Percentiles rank a stretch among this genome's conserved stretches.
Conservation (phyloP, 345 rosid species). For the Microthlaspi erraticum region DNA sequence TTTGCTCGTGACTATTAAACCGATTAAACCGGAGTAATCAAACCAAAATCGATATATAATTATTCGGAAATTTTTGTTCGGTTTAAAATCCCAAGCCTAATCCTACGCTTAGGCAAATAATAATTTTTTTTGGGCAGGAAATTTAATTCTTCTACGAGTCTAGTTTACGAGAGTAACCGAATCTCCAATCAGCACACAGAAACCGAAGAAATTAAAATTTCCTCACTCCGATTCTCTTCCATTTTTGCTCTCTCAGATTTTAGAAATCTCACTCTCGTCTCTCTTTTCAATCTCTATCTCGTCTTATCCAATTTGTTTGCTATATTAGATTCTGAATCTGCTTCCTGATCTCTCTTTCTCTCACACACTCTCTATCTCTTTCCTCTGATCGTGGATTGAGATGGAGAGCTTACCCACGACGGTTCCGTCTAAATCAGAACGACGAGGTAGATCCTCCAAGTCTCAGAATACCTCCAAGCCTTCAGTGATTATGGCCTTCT, state of each 20-base stretch:
- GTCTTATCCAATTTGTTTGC: not conserved
- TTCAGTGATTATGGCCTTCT: constrained; percentile 73
- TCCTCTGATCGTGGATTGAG: constrained; percentile 41
- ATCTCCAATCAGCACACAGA: not conserved
- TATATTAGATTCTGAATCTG: not conserved
- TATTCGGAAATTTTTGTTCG: too few species aligned
- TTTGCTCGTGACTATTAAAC: too few species aligned
- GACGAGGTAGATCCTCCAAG: constrained; percentile 76
- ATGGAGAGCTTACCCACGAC: constrained; percentile 78
- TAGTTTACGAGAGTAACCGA: not conserved
- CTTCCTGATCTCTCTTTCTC: not conserved
- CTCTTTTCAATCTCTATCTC: not conserved
- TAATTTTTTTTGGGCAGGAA: not conserved
- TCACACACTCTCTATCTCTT: constrained; percentile 5
- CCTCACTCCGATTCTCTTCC: not conserved
- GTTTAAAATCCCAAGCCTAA: too few species aligned
- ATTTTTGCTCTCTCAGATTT: not conserved
- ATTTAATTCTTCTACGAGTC: not conserved
- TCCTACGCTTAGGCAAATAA: not conserved
- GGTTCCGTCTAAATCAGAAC: constrained; percentile 55
- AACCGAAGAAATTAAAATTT: not conserved
- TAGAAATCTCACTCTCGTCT: not conserved
- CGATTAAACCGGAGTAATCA: too few species aligned
- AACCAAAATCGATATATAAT: too few species aligned
- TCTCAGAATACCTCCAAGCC: constrained; percentile 64